A percentile compares a stretch with the other conserved stretches of the same genome.
Conservation (phyloP, 495 filamentous ascomycete genomes). For the Neurospora tetraspora region DNA sequence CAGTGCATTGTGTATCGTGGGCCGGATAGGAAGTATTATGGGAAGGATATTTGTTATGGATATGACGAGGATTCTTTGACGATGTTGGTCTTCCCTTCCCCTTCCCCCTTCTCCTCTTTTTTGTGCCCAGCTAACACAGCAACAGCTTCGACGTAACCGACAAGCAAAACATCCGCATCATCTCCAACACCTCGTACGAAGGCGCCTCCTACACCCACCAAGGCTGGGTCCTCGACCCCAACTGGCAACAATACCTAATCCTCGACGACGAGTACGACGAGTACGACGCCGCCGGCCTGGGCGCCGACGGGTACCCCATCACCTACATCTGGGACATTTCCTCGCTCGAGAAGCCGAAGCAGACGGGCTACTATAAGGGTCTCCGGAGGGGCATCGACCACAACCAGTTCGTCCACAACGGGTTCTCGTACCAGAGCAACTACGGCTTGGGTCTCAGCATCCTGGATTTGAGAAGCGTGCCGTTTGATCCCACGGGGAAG, state of each 20-base stretch:
- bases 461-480: constrained; percentile 37
- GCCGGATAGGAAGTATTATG: constrained; percentile 38
- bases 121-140: background rate
- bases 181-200: constrained; percentile 42
- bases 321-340: constrained; percentile 46
- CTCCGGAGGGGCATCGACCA: constrained; percentile 38
- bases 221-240: constrained; percentile 41
- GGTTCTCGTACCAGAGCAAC: constrained; percentile 41
- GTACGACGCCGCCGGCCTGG: constrained; percentile 28
- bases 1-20: constrained; percentile 47
- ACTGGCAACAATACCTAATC: constrained; percentile 34
- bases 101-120: background rate
- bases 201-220: constrained; percentile 44
- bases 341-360: constrained; percentile 33
- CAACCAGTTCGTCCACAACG: constrained; percentile 44
- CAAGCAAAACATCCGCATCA: constrained; percentile 35
- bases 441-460: constrained; percentile 44
- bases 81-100: constrained; percentile 16
- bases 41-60: constrained; percentile 46
- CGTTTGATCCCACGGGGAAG: constrained; percentile 19
- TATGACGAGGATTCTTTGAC: constrained; percentile 39
- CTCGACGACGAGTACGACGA: constrained; percentile 50
- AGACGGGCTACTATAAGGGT: constrained; percentile 41
- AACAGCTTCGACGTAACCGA: constrained; percentile 42
- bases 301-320: constrained; percentile 31